phyloP scores from a whole-genome alignment of 2,329 filamentous ascomycete genomes.

The Aspergillus tanneri region DNA sequence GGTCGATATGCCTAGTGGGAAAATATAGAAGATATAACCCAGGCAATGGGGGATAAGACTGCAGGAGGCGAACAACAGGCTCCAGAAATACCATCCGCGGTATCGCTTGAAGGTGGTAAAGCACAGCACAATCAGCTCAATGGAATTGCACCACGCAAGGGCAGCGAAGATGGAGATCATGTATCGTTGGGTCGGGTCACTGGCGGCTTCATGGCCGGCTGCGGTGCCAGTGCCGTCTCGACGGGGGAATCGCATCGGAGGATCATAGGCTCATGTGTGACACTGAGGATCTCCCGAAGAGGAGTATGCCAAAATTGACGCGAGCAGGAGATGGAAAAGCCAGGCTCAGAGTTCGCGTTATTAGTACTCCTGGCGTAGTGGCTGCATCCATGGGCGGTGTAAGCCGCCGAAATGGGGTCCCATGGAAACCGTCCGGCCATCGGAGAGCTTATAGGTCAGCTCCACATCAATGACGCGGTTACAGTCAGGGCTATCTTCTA shows the following conservation, averaged over 20 bases:
- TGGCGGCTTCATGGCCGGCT: background rate
- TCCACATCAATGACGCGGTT: too few relatives aligned
- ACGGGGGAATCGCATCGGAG: background rate
- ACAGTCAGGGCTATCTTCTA: too few relatives aligned
- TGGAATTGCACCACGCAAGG: constrained; percentile 45
- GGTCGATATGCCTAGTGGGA: constrained; percentile 23
- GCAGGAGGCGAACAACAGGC: constrained; percentile 36
- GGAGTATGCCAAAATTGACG: too few relatives aligned
- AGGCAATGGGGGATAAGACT: constrained; percentile 42
- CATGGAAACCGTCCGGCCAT: too few relatives aligned
- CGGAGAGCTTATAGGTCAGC: too few relatives aligned
- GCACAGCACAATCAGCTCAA: constrained; percentile 46
- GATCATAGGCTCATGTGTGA: too few relatives aligned
- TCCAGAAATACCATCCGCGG: constrained; percentile 48
- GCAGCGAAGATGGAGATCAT: constrained; percentile 41
- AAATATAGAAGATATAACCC: constrained; percentile 45
- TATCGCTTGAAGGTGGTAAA: constrained; percentile 45
- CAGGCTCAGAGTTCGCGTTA: too few relatives aligned
- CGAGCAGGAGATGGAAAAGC: too few relatives aligned
- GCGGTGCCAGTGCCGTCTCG: background rate
- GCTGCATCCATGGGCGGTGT: too few relatives aligned
- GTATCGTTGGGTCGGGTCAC: background rate
- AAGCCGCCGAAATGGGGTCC: too few relatives aligned
- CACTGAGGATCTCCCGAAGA: background rate
- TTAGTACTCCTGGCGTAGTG: too few relatives aligned